A percentile compares a stretch with the other conserved stretches of the same genome.
Conservation (phyloP, 495 filamentous ascomycete genomes). For the Trichocladium antarcticum region DNA sequence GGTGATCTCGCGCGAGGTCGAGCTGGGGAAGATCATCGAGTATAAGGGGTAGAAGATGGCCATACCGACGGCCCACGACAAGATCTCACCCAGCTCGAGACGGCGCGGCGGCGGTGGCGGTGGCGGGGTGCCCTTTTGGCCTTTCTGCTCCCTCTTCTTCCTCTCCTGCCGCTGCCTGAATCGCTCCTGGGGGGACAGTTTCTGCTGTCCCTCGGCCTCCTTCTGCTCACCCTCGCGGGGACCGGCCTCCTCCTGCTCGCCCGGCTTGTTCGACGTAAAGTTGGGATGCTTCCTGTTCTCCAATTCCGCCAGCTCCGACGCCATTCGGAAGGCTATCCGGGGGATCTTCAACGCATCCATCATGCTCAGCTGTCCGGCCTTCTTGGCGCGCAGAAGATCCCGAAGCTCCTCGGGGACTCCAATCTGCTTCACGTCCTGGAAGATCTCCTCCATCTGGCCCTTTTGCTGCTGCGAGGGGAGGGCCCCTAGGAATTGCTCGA, state of each 20-base stretch:
- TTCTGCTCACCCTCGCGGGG: neutral
- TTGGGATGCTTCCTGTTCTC: neutral
- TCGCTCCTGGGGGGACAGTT: constrained; percentile 12
- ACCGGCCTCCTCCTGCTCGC: constrained; percentile 1
- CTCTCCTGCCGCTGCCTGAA: constrained; percentile 18
- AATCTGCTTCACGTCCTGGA: constrained; percentile 10
- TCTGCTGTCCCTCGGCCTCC: constrained; percentile 11
- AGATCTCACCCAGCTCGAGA: constrained; percentile 4
- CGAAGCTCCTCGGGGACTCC: constrained; percentile 24
- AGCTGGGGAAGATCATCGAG: constrained; percentile 13
- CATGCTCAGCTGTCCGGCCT: constrained; percentile 50
- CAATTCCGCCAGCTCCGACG: constrained; percentile 6
- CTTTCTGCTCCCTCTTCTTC: constrained; percentile 20
- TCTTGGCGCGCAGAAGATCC: constrained; percentile 27
- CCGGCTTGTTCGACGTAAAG: constrained; percentile 17
- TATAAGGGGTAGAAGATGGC: constrained; percentile 17
- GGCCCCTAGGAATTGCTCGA: neutral
- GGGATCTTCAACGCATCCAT: constrained; percentile 44
- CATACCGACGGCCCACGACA: constrained; percentile 8
- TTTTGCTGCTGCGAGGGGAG: constrained; percentile 1
- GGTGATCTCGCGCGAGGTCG: constrained; percentile 59
- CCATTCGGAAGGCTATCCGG: constrained; percentile 13
- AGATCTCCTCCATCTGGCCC: neutral
- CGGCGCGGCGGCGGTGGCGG: constrained; percentile 4
- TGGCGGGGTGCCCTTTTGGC: constrained; percentile 17